Conservation (phyloP, 768 basidiomycete species). For the Trametes cubensis region DNA sequence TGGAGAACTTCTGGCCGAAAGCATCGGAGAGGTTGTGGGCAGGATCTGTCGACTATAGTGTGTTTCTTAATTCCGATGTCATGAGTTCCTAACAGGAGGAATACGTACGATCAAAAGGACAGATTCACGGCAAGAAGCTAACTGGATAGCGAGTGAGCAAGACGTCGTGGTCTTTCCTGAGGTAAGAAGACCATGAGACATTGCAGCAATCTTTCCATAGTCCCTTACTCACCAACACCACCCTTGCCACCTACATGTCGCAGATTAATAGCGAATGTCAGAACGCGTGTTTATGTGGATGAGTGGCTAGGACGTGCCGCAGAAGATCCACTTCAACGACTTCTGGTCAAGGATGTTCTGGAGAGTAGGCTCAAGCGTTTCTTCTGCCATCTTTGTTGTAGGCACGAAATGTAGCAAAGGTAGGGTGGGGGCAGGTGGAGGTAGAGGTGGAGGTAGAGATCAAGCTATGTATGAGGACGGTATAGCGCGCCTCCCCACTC, state of each 20-base stretch:
- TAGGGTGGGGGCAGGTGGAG: background rate
- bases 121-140: constrained; percentile 88
- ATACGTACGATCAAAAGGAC: constrained; percentile 84
- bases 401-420: background rate
- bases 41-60: constrained; percentile 90
- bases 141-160: constrained; percentile 95
- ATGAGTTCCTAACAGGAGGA: background rate
- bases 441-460: background rate
- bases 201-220: background rate
- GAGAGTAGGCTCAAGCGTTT: constrained; percentile 78
- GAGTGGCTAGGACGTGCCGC: constrained; percentile 60
- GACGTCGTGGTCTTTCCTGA: constrained; percentile 97
- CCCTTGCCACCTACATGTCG: constrained; percentile 84
- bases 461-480: background rate
- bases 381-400: constrained; percentile 51
- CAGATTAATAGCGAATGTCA: constrained; percentile 14
- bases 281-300: constrained; percentile 11
- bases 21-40: constrained; percentile 99
- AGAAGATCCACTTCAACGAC: constrained; percentile 97
- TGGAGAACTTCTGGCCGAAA: constrained; percentile 98
- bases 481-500: constrained; percentile 5
- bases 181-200: background rate
- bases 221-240: constrained; percentile 88
- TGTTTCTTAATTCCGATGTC: constrained; percentile 4
- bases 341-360: constrained; percentile 95